Evolutionary conservation across 2,329 filamentous ascomycete species (phyloP).

Genomic region (Ceratocystiopsis minuta): DNA sequence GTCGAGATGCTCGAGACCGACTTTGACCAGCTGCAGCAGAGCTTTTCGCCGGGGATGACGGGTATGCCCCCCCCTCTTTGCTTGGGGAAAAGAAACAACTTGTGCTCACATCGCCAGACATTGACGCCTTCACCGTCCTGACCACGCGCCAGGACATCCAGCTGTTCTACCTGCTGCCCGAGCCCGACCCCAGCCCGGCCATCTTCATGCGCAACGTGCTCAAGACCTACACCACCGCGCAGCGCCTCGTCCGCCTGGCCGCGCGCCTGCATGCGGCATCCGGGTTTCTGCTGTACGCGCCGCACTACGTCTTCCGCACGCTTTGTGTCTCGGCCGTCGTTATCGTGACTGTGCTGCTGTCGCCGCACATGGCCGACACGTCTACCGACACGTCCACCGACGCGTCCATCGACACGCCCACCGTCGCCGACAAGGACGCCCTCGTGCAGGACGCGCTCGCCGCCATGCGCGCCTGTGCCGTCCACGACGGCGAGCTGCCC

Average conservation of each 20-base stretch:
- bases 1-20: constrained; percentile 33
- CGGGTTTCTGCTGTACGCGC: constrained; percentile 26
- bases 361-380: constrained; percentile 21
- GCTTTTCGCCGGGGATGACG: constrained; percentile 29
- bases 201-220: constrained; percentile 26
- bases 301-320: constrained; percentile 30
- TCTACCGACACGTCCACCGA: too few species aligned
- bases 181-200: constrained; percentile 19
- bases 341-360: constrained; percentile 26
- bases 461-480: constrained; percentile 23
- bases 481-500: constrained; percentile 31
- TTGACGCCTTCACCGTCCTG: constrained; percentile 29
- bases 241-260: constrained; percentile 24
- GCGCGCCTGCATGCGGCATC: constrained; percentile 23
- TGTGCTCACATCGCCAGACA: constrained; percentile 16
- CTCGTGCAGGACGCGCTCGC: constrained; percentile 16
- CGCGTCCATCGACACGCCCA: too few species aligned
- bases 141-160: constrained; percentile 35
- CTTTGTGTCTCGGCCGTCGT: constrained; percentile 28
- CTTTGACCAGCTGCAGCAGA: constrained; percentile 27
- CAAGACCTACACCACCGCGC: constrained; percentile 29
- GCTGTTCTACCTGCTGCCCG: constrained; percentile 31
- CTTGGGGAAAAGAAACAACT: too few species aligned
- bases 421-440: constrained; percentile 13
- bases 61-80: constrained; percentile 1